phyloP scores from a whole-genome alignment of 73 alveolate species.

The Paramecium caudatum region DNA sequence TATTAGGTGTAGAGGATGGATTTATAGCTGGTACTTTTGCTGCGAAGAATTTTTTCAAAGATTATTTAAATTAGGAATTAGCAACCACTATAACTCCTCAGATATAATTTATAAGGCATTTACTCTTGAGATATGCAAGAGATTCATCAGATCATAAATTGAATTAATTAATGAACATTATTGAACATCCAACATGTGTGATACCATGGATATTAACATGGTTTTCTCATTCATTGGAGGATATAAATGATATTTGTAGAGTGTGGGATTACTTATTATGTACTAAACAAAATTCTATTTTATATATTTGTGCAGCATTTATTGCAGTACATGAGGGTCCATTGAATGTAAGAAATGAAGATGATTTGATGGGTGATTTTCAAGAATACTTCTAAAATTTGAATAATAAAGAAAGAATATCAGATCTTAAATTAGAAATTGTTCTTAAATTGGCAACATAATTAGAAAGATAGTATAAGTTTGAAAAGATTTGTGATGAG shows the following conservation, averaged over 20 bases:
- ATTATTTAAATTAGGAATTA: slow-evolving; percentile 48
- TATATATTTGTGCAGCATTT: slow-evolving; percentile 49
- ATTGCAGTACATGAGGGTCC: background rate
- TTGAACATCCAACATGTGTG: slow-evolving; percentile 45
- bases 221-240: slow-evolving; percentile 60
- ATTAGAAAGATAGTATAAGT: background rate
- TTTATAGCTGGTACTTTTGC: slow-evolving; percentile 3
- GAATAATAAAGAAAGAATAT: slow-evolving; percentile 16
- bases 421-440: background rate
- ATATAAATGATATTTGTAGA: slow-evolving; percentile 65
- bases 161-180: background rate
- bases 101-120: background rate
- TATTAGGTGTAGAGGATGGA: slow-evolving; percentile 34
- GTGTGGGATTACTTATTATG: slow-evolving; percentile 58
- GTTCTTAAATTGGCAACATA: background rate
- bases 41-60: slow-evolving; percentile 44
- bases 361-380: slow-evolving; percentile 35
- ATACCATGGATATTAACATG: slow-evolving; percentile 68
- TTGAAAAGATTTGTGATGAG: slow-evolving; percentile 5
- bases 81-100: slow-evolving; percentile 15
- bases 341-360: background rate
- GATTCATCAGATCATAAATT: background rate
- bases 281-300: background rate
- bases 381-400: slow-evolving; percentile 37
- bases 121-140: slow-evolving; percentile 15